Evolutionary conservation across 768 basidiomycete genomes (phyloP).

Genomic region (Panaeolus papilionaceus): DNA sequence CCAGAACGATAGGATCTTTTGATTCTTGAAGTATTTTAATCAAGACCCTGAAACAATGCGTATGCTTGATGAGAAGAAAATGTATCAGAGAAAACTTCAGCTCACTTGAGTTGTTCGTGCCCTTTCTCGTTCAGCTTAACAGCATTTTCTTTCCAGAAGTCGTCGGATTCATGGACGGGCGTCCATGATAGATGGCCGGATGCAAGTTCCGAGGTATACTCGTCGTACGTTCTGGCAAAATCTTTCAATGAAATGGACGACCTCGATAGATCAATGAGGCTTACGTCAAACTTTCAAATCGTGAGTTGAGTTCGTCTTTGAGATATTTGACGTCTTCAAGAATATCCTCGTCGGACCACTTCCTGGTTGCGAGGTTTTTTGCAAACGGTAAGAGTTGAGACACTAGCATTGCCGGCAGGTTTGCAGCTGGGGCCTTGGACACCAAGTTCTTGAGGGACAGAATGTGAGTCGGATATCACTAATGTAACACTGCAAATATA

Average conservation of each 20-base stretch:
- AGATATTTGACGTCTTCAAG: slow-evolving; percentile 91
- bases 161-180: slow-evolving; percentile 94
- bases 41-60: slow-evolving; percentile 58
- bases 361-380: slow-evolving; percentile 81
- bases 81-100: slow-evolving; percentile 10
- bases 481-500: neutral
- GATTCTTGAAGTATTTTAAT: slow-evolving; percentile 75
- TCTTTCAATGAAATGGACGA: slow-evolving; percentile 4
- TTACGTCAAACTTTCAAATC: slow-evolving; percentile 91
- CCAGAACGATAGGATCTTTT: slow-evolving; percentile 78
- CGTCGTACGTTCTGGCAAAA: slow-evolving; percentile 84
- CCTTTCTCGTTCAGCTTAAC: slow-evolving; percentile 85
- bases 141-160: slow-evolving; percentile 98
- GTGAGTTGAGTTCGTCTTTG: slow-evolving; percentile 80
- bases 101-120: slow-evolving; percentile 83
- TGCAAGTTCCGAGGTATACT: slow-evolving; percentile 89
- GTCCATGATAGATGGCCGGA: slow-evolving; percentile 95
- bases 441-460: slow-evolving; percentile 73
- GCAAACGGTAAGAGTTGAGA: slow-evolving; percentile 85
- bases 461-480: neutral
- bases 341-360: slow-evolving; percentile 96
- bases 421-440: slow-evolving; percentile 84
- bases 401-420: slow-evolving; percentile 92
- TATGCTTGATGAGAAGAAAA: neutral
- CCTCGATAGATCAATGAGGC: slow-evolving; percentile 30